phyloP scores from a whole-genome alignment of 1,284 basidiomycete genomes.

The Sanghuangporus baumii region DNA sequence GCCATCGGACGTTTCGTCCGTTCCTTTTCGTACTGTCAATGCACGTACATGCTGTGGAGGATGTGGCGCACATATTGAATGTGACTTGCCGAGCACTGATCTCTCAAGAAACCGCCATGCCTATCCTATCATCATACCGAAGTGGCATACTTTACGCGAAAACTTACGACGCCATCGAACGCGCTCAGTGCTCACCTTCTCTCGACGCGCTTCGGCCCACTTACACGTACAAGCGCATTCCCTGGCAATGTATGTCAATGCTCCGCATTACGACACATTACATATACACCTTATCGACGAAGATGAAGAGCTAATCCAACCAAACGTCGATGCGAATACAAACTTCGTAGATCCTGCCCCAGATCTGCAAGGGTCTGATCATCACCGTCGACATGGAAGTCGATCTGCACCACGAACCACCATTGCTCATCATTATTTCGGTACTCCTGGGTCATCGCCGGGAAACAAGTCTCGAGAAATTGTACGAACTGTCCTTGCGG shows the following conservation, averaged over 20 bases:
- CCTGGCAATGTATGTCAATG: background rate
- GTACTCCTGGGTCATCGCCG: background rate
- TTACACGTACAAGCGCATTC: background rate
- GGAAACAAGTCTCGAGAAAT: background rate
- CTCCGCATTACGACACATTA: background rate
- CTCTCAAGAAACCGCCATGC: slow-evolving; percentile 7
- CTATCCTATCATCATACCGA: slow-evolving; percentile 15
- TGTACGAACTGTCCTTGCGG: slow-evolving; percentile 11
- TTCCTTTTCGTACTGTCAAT: slow-evolving; percentile 4
- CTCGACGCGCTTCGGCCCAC: background rate
- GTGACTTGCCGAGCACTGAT: background rate
- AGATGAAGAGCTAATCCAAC: background rate
- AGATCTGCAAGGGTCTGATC: background rate
- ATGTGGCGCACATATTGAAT: background rate
- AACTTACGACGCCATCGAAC: slow-evolving; percentile 7
- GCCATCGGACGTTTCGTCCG: background rate
- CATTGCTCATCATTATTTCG: slow-evolving; percentile 15
- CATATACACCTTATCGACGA: background rate
- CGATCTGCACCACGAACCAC: background rate
- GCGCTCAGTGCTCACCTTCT: slow-evolving; percentile 12
- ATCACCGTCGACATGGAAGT: background rate
- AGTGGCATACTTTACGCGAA: slow-evolving; percentile 13
- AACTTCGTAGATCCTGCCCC: background rate
- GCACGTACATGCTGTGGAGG: background rate
- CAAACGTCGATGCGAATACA: background rate